Evolutionary conservation across 768 basidiomycete species (phyloP), one percentile per base, ranked within the genome.

Genomic region (Daedaleopsis nitida): DNA sequence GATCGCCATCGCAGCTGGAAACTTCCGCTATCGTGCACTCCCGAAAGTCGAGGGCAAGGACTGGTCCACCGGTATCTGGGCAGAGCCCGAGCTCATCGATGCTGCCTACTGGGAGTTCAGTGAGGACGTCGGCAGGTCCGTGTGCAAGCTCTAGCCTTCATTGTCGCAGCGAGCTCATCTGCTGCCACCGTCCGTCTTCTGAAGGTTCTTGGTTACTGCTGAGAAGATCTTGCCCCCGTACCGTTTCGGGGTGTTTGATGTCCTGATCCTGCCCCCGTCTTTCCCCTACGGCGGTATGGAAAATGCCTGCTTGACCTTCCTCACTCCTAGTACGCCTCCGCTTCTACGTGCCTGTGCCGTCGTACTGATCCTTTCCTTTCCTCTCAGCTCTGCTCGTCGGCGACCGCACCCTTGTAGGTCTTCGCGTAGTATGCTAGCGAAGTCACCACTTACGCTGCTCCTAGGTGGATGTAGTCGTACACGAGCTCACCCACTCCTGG

Each of bases 201-300:
- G 6, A 55, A 94, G 92, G 66, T 96, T 91, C 72, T 75, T 97
- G 59, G 79, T 84, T 2, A 83, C 82, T 14, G 92, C 90, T 56
- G 94, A 97, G 73, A 79, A 84, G 13, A 77, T 94, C 42, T 82
- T 91, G 1, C 83, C 83, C 0, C 80, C 87, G 0, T 98, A 98
- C 70, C 78, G 78, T 53, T 98, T 95, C 68, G 88, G 91, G 3
- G 89, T 94, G 1, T 97, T 95, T 69, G 95, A 98, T 70, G 72
- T 96, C 1, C 81, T 98, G 19, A 86, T 98, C 23, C 79, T 98
- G 4, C 96, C 96, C 0, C 89, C 92, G 13, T 89, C 91, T 0
- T 98, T 97, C 81, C 96, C 95, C 1, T 96, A 91, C 71, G 95
- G 94, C 53, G 94, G 92, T 62, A 89, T 92, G 92, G 94, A 96